Evolutionary conservation across 345 rosid genomes (phyloP), one percentile per base, ranked within the genome.

Genomic region (Excoecaria agallocha): DNA sequence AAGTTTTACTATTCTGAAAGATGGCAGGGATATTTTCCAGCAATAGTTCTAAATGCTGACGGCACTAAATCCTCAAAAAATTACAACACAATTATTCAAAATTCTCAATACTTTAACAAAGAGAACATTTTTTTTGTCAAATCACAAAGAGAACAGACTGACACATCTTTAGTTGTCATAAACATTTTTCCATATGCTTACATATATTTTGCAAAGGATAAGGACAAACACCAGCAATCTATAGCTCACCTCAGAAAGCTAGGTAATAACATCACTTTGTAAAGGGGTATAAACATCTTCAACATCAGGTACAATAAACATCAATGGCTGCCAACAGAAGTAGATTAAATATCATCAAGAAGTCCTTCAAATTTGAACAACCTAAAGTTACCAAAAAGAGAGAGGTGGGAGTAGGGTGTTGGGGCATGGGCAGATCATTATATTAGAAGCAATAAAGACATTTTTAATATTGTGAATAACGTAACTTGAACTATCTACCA

Each of bases 281-380:
- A 94, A 82, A 39, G 98, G 98, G 66, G 98, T 94, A 77, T 90
- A 94, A 58, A 94, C 97, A 84, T 94, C 98, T 90, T 92, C 88
- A 43, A 90, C 80, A 78, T 92, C 98, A 41, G 97, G 97, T 73
- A 94, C 92, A 72, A 94, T 88, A 63, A 94, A 92, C 96, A 94
- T 94, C 86, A 89, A 61, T 45, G 97, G 98, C 97, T 91, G 91
- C 88, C 88, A 69, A 73, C 38, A 71, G 7, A 49, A 2, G 30
- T 19, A n/a, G n/a, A 25, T n/a, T 56, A 56, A 56, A 56, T 3
- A 56, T 7, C 25, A n/a, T 22, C 25, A 52, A 52, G 56, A 12
- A 16, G 19, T 4, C 15, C 54, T 50, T 50, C 11, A 12, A 50
- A 50, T 50, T 8, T 10, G 13, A 50, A 17, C 15, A 12, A 50